These are phyloP conservation scores for Penicillium polonicum DNA, from an alignment of 2,329 filamentous ascomycete genomes.

Conservation along the genomic window DNA sequence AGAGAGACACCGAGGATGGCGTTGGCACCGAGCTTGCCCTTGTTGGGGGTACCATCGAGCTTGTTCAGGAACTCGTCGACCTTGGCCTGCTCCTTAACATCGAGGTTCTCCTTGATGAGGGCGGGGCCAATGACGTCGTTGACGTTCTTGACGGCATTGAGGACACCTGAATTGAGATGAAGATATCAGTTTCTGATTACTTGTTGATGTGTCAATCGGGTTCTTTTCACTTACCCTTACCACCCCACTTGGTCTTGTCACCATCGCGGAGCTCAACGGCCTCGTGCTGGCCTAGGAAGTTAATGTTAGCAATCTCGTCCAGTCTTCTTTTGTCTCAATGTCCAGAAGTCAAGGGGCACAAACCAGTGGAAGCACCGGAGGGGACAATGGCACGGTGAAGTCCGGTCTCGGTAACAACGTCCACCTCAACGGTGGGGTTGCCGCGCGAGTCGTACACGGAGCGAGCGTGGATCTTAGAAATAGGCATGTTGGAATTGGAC, in stretches of 20 bases:
- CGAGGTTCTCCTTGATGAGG: conserved; percentile 76
- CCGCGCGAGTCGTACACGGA: conserved; percentile 97
- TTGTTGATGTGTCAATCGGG: background rate
- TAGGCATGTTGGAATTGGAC: conserved; percentile 67
- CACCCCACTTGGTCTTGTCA: conserved; percentile 80
- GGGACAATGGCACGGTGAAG: conserved; percentile 97
- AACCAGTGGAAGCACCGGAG: conserved; percentile 92
- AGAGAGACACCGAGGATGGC: conserved; percentile 82
- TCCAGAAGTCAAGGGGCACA: conserved; percentile 37
- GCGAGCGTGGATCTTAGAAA: conserved; percentile 86
- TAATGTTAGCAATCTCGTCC: conserved; percentile 22
- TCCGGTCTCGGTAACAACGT: conserved; percentile 92
- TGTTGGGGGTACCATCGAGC: conserved; percentile 81
- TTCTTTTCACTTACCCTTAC: conserved; percentile 65
- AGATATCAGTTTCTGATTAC: background rate
- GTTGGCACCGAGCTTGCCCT: conserved; percentile 84
- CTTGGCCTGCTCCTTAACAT: conserved; percentile 82
- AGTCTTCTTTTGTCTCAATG: background rate
- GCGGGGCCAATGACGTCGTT: conserved; percentile 77
- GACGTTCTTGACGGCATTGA: conserved; percentile 83
- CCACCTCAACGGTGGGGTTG: conserved; percentile 98
- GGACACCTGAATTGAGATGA: conserved; percentile 51
- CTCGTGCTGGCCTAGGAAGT: conserved; percentile 72
- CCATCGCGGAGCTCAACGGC: conserved; percentile 88
- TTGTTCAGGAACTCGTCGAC: conserved; percentile 82